A percentile compares a stretch with the other conserved stretches of the same genome.
These are phyloP conservation scores for Scutellaria galericulata DNA, from an alignment of 257 asterid genomes.

Conservation along the genomic window DNA sequence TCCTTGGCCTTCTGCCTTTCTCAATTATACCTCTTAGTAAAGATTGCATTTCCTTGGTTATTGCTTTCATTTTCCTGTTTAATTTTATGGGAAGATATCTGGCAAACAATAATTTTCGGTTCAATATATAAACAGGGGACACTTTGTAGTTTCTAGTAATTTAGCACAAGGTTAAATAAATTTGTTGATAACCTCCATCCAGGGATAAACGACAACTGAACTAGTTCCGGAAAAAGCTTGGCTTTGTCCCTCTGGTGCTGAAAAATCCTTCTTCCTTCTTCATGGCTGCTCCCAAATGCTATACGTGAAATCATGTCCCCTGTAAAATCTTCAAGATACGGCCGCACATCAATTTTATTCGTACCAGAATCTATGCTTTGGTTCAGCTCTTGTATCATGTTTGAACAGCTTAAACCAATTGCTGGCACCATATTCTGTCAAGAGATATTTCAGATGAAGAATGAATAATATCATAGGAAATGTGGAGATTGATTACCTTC, in stretches of 20 bases:
- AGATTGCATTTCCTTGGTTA: not conserved
- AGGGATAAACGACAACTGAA: conserved; percentile 26
- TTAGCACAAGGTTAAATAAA: no score
- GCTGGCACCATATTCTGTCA: conserved; percentile 32
- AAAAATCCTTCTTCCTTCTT: conserved; percentile 40
- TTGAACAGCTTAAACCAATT: conserved; percentile 28
- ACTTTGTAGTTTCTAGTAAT: no score
- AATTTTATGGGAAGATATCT: conserved; percentile 35
- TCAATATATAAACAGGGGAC: not conserved
- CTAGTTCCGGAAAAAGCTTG: not conserved
- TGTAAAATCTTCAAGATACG: conserved; percentile 23
- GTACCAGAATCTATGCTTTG: not conserved
- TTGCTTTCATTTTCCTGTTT: conserved; percentile 24
- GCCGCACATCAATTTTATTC: conserved; percentile 36
- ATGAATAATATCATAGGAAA: no score
- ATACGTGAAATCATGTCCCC: conserved; percentile 42
- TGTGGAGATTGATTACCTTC: conserved; percentile 33
- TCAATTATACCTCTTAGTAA: conserved; percentile 5
- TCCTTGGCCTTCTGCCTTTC: conserved; percentile 29
- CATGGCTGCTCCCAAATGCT: conserved; percentile 36
- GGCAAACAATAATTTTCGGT: not conserved
- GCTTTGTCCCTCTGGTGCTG: conserved; percentile 34
- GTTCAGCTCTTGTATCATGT: conserved; percentile 20
- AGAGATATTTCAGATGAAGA: not conserved
- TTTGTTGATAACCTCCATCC: conserved; percentile 40